A percentile compares a stretch with the other conserved stretches of the same genome.
Conservation (phyloP, 306 rosid genomes). For the Vigna angularis region DNA sequence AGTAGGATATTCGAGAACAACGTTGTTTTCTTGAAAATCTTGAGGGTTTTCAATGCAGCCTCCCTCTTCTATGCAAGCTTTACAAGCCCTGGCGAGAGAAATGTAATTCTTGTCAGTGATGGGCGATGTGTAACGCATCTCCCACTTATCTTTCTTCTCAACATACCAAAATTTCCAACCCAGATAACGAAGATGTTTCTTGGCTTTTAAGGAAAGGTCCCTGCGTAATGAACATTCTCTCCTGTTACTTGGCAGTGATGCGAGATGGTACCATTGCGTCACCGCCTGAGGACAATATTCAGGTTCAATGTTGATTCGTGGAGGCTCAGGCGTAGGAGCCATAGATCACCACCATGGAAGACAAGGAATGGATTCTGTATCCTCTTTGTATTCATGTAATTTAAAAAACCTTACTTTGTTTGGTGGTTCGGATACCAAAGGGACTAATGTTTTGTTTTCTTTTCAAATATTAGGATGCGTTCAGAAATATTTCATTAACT, state of each 20-base stretch:
- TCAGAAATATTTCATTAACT: too few species aligned
- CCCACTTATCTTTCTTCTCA: slow-evolving; percentile 41
- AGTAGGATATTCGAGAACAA: neutral
- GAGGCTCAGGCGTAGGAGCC: neutral
- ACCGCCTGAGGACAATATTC: slow-evolving; percentile 59
- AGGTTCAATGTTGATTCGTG: neutral
- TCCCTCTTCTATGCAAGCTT: slow-evolving; percentile 45
- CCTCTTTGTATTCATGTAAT: too few species aligned
- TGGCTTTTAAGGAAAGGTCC: slow-evolving; percentile 42
- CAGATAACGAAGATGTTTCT: slow-evolving; percentile 54
- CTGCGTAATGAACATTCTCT: neutral
- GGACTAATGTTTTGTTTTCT: too few species aligned
- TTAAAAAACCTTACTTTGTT: too few species aligned
- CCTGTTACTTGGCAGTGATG: neutral
- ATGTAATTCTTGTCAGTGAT: slow-evolving; percentile 44
- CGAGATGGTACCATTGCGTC: slow-evolving; percentile 46
- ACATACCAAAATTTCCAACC: slow-evolving; percentile 65
- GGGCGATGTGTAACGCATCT: slow-evolving; percentile 68
- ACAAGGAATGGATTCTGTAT: too few species aligned
- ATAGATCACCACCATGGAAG: neutral
- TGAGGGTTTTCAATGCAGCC: neutral
- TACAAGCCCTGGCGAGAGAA: slow-evolving; percentile 67
- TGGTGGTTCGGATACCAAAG: too few species aligned
- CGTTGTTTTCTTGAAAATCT: neutral
- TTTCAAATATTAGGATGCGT: too few species aligned